Base-by-base conservation (phyloP, 176 grass and related monocot genomes). In the Phragmites australis region DNA sequence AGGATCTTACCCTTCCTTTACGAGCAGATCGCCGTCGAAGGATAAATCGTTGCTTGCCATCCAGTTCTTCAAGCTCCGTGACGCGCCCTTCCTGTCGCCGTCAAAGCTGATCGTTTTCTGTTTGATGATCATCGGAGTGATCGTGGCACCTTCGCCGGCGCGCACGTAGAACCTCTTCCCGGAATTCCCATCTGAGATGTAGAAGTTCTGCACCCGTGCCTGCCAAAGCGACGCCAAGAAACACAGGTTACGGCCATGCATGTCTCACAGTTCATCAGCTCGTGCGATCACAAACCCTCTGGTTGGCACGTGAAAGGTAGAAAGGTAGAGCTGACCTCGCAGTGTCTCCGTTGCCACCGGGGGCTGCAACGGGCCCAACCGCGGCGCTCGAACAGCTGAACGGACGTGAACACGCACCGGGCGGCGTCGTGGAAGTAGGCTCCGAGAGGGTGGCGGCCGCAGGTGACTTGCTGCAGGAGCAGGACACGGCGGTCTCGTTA, bases 391-490 rank as follows among this genome's bases (percentile, higher is more conserved):
- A 88, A 85, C 41, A 98, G 8, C 70, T 87, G 65, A 1, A 80
- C 84, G 17, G 95, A 91, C 46, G 95, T 79, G 93, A 90, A 93
- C 76, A 93, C 77, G 78, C 92, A 98, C 41, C 92, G 72, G 18
- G 83, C 74, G 15, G 89, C 80, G 65, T 89, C 76, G 59, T 91
- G 90, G 81, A 94, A 98, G 57, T 21, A 72, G 55, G 92, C 77
- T 15, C 65, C 61, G 6, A 94, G 70, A 19, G 92, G 86, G 4
- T 81, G 39, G 42, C 73, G 84, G 30, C 92, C 95, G 73, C 95
- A 98, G 55, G 95, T 98, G 25, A 98, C 88, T 93, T 98, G 95
- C 95, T 98, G 88, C 84, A 86, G 5, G 27, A 15, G 76, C 80
- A 81, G 18, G 50, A 3, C 47, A 87, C 1, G 11, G 34, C 4